Evolutionary conservation across 2,329 filamentous ascomycete species (phyloP).

Genomic region (Botrytis cinerea): DNA sequence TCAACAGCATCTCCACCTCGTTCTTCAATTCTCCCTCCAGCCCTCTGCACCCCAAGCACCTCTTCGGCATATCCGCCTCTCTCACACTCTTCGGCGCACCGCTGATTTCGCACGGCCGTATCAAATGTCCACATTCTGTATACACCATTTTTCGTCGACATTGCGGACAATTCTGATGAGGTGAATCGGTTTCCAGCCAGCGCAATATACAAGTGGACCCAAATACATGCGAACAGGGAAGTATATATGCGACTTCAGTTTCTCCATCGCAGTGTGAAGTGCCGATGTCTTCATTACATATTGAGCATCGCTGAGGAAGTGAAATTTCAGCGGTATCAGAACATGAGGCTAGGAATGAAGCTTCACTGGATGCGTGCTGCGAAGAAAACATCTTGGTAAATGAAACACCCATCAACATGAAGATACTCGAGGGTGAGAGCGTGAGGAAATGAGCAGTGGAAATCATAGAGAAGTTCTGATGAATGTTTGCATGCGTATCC

Average conservation of each 20-base stretch:
- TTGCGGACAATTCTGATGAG: slow-evolving; percentile 34
- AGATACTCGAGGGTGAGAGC: not conserved
- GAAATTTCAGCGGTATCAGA: not conserved
- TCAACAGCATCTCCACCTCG: slow-evolving; percentile 26
- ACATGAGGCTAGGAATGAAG: not conserved
- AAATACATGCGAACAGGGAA: slow-evolving; percentile 38
- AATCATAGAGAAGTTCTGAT: not conserved
- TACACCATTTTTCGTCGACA: slow-evolving; percentile 38
- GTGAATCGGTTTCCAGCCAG: slow-evolving; percentile 35
- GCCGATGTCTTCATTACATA: slow-evolving; percentile 31
- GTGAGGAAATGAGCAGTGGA: not conserved
- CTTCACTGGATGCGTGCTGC: not conserved
- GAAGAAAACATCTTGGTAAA: not conserved
- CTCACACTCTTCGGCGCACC: slow-evolving; percentile 24
- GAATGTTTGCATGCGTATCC: not conserved
- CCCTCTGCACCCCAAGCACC: slow-evolving; percentile 34
- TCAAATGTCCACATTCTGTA: slow-evolving; percentile 33
- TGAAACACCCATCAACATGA: not conserved
- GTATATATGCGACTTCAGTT: slow-evolving; percentile 29
- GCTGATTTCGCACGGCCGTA: slow-evolving; percentile 26
- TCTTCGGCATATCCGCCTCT: slow-evolving; percentile 32
- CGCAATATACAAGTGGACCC: slow-evolving; percentile 35
- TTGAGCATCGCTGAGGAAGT: slow-evolving; percentile 28
- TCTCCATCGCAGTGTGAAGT: slow-evolving; percentile 24
- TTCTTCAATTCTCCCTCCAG: slow-evolving; percentile 24